A percentile compares a stretch with the other conserved stretches of the same genome.
Evolutionary conservation across 352 stramenopile species (phyloP).

Genomic region (Elongisporangium prolatum): DNA sequence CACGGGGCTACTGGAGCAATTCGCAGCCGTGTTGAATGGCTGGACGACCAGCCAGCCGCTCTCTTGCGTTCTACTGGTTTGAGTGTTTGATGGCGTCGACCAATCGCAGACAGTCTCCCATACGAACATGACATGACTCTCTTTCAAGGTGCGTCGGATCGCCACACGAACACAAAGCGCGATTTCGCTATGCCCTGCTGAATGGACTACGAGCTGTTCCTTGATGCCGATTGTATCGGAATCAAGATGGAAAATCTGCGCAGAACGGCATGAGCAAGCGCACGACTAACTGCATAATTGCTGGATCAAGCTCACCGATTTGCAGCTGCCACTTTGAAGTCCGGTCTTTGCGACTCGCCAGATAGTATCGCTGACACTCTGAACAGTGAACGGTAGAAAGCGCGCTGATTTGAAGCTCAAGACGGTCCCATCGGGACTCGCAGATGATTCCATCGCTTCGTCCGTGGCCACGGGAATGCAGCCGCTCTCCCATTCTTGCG

Average conservation of each 20-base stretch:
- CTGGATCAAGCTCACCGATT: background rate
- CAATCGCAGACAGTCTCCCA: background rate
- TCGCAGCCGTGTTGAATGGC: background rate
- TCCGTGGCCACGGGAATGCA: background rate
- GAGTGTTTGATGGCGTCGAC: background rate
- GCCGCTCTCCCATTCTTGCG: background rate
- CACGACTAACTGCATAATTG: too few relatives aligned
- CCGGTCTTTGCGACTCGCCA: background rate
- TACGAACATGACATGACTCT: background rate
- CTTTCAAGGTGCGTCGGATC: background rate
- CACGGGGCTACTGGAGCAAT: background rate
- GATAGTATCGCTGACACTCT: background rate
- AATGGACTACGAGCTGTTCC: background rate
- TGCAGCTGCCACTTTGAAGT: background rate
- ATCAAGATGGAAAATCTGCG: background rate
- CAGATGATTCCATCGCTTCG: background rate
- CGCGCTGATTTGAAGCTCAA: background rate
- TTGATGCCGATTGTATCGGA: background rate
- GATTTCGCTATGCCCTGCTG: background rate
- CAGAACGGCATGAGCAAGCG: too few relatives aligned
- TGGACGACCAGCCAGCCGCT: background rate
- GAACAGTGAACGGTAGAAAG: background rate
- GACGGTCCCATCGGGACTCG: background rate
- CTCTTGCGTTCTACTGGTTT: background rate
- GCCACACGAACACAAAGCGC: background rate